Evolutionary conservation across 1,284 basidiomycete species (phyloP).

Genomic region (Trichosporon coremiiforme): DNA sequence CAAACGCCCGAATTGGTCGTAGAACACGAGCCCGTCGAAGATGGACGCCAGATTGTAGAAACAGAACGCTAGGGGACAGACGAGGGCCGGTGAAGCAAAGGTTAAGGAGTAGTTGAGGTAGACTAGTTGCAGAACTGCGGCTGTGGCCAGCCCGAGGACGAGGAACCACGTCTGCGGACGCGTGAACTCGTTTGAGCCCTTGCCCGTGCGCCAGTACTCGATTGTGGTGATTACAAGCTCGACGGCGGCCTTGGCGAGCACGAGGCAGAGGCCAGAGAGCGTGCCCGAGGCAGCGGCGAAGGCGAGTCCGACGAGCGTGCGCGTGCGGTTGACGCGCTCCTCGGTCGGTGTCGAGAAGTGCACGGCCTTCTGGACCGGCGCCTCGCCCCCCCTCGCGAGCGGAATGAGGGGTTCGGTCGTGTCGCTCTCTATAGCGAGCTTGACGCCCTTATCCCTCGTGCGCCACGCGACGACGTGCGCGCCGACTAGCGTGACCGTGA

Average conservation of each 20-base stretch:
- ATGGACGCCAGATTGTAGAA: conserved; percentile 94
- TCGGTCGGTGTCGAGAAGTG: background rate
- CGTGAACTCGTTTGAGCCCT: conserved; percentile 82
- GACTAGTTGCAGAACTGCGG: conserved; percentile 64
- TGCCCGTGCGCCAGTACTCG: conserved; percentile 53
- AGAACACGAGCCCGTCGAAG: conserved; percentile 80
- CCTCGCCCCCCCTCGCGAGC: background rate
- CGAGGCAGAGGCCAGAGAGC: conserved; percentile 87
- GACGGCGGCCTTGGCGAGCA: conserved; percentile 92
- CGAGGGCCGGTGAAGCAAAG: conserved; percentile 80
- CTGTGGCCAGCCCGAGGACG: conserved; percentile 45
- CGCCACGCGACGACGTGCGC: conserved; percentile 21
- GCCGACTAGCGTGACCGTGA: conserved; percentile 65
- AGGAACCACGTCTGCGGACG: conserved; percentile 51
- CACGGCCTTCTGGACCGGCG: background rate
- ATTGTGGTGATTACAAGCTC: conserved; percentile 83
- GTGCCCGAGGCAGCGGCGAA: conserved; percentile 89
- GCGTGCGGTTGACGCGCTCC: conserved; percentile 57
- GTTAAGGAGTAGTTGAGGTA: conserved; percentile 89
- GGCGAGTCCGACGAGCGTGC: conserved; percentile 74
- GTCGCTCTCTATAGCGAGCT: background rate
- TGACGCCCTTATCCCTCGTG: background rate
- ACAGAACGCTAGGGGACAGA: conserved; percentile 93
- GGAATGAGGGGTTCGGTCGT: background rate
- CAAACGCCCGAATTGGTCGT: conserved; percentile 80